Evolutionary conservation across 345 rosid genomes (phyloP).

Genomic region (Sisymbrium irio): DNA sequence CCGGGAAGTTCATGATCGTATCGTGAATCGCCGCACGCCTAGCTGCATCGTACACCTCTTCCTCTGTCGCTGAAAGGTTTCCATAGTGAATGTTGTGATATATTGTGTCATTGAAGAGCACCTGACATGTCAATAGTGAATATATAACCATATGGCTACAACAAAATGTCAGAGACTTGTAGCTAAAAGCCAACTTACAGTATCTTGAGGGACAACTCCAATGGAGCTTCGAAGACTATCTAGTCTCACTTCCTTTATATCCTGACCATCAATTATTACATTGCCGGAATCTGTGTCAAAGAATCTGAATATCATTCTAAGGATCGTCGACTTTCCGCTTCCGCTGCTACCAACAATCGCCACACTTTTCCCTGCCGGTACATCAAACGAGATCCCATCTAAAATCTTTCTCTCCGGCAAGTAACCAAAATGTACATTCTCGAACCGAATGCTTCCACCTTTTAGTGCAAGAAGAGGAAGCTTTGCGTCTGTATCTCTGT

Average conservation of each 20-base stretch:
- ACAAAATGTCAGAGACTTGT: too few relatives aligned
- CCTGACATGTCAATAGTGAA: constrained; percentile 43
- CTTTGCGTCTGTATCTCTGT: constrained; percentile 56
- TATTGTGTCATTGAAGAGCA: constrained; percentile 90
- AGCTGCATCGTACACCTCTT: constrained; percentile 88
- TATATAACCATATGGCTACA: too few relatives aligned
- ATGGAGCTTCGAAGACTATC: constrained; percentile 65
- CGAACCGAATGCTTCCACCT: constrained; percentile 82
- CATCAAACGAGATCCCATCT: constrained; percentile 77
- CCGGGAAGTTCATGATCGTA: constrained; percentile 79
- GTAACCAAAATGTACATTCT: constrained; percentile 80
- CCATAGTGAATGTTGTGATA: constrained; percentile 95
- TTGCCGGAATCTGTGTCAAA: constrained; percentile 74
- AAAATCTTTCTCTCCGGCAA: constrained; percentile 73
- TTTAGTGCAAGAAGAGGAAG: constrained; percentile 62
- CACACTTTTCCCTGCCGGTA: constrained; percentile 90
- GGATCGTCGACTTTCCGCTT: constrained; percentile 92
- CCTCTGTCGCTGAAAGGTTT: constrained; percentile 76
- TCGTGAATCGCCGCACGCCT: constrained; percentile 82
- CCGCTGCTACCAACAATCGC: constrained; percentile 97
- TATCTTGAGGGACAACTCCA: constrained; percentile 98
- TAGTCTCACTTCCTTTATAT: constrained; percentile 58
- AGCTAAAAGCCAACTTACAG: too few relatives aligned
- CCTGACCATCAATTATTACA: constrained; percentile 83
- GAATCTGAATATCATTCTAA: constrained; percentile 82